Conservation (phyloP, 2,329 filamentous ascomycete species). For the Grosmannia huntii region DNA sequence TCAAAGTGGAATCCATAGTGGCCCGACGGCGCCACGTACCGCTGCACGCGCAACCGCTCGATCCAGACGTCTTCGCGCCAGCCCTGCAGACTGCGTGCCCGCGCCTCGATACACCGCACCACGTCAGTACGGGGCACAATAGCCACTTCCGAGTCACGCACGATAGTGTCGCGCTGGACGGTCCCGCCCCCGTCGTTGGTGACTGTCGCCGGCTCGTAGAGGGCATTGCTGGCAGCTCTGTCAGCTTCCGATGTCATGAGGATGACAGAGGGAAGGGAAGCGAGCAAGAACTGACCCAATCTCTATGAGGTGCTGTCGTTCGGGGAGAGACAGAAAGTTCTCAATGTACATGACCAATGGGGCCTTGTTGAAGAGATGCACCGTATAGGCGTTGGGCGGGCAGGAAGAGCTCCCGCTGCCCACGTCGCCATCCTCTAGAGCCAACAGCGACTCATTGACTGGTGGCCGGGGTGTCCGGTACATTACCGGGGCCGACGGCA, state of each 20-base stretch:
- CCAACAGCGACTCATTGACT: constrained; percentile 38
- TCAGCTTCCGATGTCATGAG: neutral
- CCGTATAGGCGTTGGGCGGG: constrained; percentile 27
- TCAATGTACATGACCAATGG: constrained; percentile 42
- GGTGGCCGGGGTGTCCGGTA: constrained; percentile 25
- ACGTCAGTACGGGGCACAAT: constrained; percentile 31
- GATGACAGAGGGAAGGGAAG: neutral
- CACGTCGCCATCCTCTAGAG: constrained; percentile 24
- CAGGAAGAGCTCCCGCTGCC: constrained; percentile 17
- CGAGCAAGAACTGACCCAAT: constrained; percentile 29
- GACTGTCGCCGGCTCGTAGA: constrained; percentile 37
- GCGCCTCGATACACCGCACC: constrained; percentile 33
- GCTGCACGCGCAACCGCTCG: constrained; percentile 38
- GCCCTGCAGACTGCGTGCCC: constrained; percentile 35
- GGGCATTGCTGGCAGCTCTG: constrained; percentile 23
- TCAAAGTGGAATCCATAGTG: constrained; percentile 44
- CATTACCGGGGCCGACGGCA: constrained; percentile 1
- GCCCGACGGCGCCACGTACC: constrained; percentile 28
- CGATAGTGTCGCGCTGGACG: constrained; percentile 25
- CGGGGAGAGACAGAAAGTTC: constrained; percentile 31
- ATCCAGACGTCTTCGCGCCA: constrained; percentile 40
- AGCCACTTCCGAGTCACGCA: constrained; percentile 41
- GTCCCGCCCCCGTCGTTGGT: constrained; percentile 32
- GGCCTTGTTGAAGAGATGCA: constrained; percentile 34
- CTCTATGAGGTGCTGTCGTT: constrained; percentile 34